phyloP scores from a whole-genome alignment of 495 filamentous ascomycete species.

The Aspergillus carlsbadensis region DNA sequence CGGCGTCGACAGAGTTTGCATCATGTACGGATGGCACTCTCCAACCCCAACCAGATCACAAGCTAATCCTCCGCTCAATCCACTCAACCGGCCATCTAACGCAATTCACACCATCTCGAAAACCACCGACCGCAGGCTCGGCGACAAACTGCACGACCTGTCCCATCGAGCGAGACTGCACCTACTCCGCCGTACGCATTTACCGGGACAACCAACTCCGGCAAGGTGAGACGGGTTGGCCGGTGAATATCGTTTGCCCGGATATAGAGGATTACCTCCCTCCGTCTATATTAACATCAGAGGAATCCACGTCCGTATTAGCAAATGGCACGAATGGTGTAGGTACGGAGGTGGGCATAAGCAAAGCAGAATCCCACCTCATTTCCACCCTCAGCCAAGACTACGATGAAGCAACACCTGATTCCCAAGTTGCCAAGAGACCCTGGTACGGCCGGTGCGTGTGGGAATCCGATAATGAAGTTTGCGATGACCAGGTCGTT shows the following conservation, averaged over 20 bases:
- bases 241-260: constrained; percentile 80
- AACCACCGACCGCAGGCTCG: constrained; percentile 67
- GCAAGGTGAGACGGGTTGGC: constrained; percentile 68
- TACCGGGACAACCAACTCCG: constrained; percentile 64
- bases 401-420: constrained; percentile 51
- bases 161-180: constrained; percentile 66
- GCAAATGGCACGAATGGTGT: background rate
- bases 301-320: too few species aligned
- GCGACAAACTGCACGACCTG: constrained; percentile 91
- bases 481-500: constrained; percentile 85
- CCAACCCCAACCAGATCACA: background rate
- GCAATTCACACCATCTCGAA: constrained; percentile 70
- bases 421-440: constrained; percentile 52
- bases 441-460: constrained; percentile 95
- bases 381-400: constrained; percentile 57
- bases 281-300: background rate
- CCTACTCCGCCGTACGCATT: constrained; percentile 78
- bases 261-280: constrained; percentile 73
- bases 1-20: too few species aligned
- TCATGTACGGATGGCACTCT: background rate
- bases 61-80: constrained; percentile 33
- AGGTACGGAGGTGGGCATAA: background rate
- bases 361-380: constrained; percentile 32
- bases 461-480: constrained; percentile 87
- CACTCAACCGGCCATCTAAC: constrained; percentile 61